Base-by-base conservation (phyloP, 2,329 filamentous ascomycete genomes). In the Cryphonectria nitschkei region DNA sequence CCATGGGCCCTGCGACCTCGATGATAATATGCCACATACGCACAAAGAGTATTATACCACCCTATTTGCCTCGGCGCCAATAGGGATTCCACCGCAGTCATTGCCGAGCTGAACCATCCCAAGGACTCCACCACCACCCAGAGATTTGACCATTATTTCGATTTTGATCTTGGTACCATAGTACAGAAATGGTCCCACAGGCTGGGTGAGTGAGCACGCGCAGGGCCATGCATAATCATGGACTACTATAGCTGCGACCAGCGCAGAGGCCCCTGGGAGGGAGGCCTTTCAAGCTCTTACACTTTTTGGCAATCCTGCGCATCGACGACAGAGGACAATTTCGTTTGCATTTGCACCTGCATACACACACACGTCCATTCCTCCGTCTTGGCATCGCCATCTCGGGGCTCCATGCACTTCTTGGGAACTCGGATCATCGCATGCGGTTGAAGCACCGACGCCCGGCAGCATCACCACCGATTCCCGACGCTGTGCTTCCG, bases 381-480 rank as follows among this genome's bases (percentile, higher is more conserved):
- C 34, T 39, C 52, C n/a, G 54, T 32, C 54, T 58, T 58, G 54
- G 54, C 54, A 32, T 58, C 26, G 54, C 46, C 34, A 41, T 62
- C 60, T 62, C 60, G 37, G 54, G 37, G 60, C 34, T 39, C 60
- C 22, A 62, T 62, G 19, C 60, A 39, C 34, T 26, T 34, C 13
- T 64, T 29, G 61, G 61, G 22, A 65, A 26, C 41, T 34, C n/a
- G 41, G 41, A 34, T 14, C 29, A 65, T 46, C 63, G 63, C 41
- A 46, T 37, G 26, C 63, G 63, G 63, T 61, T 34, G 19, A 39
- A 19, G 19, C 29, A 67, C 68, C 66, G 32, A 43, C 68, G 65
- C 64, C 60, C 58, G 46, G 43, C 34, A 37, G 58, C 14, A 43
- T 22, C 29, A 16, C n/a, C 16, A 65, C 68, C 68, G 68, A 69